phyloP scores from a whole-genome alignment of 1,284 basidiomycete genomes.

The Ustilago curta region DNA sequence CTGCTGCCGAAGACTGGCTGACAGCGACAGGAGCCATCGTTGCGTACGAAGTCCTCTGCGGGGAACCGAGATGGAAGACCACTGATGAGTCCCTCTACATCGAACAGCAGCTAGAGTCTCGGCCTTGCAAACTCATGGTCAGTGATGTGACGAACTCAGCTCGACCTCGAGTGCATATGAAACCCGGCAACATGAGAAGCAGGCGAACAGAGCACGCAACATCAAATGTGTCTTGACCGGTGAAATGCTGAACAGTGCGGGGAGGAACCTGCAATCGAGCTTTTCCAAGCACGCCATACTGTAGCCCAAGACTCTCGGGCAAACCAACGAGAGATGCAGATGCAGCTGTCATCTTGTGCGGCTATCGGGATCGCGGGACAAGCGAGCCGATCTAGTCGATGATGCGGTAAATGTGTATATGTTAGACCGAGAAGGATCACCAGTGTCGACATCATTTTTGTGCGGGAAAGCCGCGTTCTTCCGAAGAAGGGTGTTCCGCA shows the following conservation, averaged over 20 bases:
- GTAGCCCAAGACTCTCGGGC: constrained; percentile 3
- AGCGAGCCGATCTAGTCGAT: not conserved
- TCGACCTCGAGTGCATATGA: not conserved
- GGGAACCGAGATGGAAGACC: not conserved
- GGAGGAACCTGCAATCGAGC: not conserved
- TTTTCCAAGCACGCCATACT: constrained; percentile 36
- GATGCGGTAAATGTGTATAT: not conserved
- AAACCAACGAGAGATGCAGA: constrained; percentile 8
- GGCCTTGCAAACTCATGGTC: constrained; percentile 2
- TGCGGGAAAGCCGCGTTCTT: constrained; percentile 29
- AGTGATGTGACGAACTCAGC: not conserved
- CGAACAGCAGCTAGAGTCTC: not conserved
- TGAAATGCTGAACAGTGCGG: not conserved
- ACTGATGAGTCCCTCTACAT: not conserved
- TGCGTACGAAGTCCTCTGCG: not conserved
- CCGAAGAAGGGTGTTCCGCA: constrained; percentile 18
- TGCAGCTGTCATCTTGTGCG: constrained; percentile 1
- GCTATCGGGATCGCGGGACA: not conserved
- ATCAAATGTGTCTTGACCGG: constrained; percentile 1
- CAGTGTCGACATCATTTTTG: not conserved
- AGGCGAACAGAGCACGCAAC: constrained; percentile 4
- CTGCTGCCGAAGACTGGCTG: not conserved
- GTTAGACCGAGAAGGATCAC: constrained; percentile 9
- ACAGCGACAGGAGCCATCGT: constrained; percentile 38
- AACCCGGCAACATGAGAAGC: not conserved